Base-by-base conservation (phyloP, 2,329 filamentous ascomycete genomes). In the Aspergillus hortae region DNA sequence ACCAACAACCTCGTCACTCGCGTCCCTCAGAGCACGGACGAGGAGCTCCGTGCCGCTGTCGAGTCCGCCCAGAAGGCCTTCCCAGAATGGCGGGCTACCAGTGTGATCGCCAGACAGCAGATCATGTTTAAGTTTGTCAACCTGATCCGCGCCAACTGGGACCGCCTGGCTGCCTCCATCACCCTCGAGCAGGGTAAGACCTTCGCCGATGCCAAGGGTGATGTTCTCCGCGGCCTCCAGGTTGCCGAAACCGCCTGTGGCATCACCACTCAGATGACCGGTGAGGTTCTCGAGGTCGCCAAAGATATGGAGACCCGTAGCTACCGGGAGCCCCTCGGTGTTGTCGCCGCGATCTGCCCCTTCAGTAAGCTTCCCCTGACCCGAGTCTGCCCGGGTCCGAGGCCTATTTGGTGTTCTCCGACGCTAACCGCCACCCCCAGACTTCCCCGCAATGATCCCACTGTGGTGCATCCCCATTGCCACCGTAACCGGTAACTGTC, bases 391-490 rank as follows among this genome's bases (percentile, higher is more conserved):
- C 12, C 14, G 19, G 48, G 38, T 32, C 44, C 43, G 35, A 48
- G 17, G 21, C n/a, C 10, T 25, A n/a, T 33, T 27, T 35, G 27
- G 10, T 2, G 27, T 51, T 47, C 32, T 23, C 49, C 51, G 43
- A 53, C 23, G 46, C 61, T 66, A 56, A 62, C 51, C 65, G 27
- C 32, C 27, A 50, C 17, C 44, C 43, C 21, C 55, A 81, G 80
- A 87, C 74, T 87, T 87, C 74, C 84, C 84, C 48, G 84, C 84
- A 56, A 87, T 87, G 84, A 87, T 87, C 68, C 84, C 84, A 10
- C 75, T 87, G 9, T 87, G 84, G 84, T 83, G 76, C 30, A 84
- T 87, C 38, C 84, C 84, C 7, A 77, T 86, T 55, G 83, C 84
- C 35, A 82, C 82, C 5, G 76, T 84, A n/a, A 83, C 81, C 25